Conservation (phyloP, 23 red algal genomes). For the Gracilaria domingensis region DNA sequence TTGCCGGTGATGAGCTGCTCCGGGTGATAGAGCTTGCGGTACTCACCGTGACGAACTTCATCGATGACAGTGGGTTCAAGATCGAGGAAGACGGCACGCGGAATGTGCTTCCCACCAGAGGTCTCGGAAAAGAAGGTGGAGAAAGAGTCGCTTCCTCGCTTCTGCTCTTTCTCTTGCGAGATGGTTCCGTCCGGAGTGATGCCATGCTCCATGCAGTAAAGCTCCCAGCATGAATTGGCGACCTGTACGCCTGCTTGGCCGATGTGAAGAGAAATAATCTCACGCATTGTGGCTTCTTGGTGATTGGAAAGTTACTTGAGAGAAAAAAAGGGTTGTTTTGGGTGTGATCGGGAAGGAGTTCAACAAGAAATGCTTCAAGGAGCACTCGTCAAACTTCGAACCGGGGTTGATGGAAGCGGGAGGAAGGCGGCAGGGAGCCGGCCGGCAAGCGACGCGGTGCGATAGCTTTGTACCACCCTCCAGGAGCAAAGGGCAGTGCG, state of each 20-base stretch:
- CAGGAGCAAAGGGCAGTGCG: neutral
- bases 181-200: conserved; percentile 86
- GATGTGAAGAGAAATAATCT: conserved; percentile 99
- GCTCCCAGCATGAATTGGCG: conserved; percentile 99
- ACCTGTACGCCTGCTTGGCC: conserved; percentile 98
- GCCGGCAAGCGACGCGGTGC: neutral
- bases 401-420: neutral
- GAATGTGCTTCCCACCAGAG: conserved; percentile 85
- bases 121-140: conserved; percentile 98
- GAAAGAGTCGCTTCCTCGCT: conserved; percentile 78
- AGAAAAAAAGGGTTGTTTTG: neutral
- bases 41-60: conserved; percentile 94
- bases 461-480: neutral
- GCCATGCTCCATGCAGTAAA: conserved; percentile 98
- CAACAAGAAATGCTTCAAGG: conserved; percentile 73
- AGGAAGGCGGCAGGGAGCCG: neutral
- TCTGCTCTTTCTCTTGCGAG: conserved; percentile 48
- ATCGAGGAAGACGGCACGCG: conserved; percentile 96
- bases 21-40: conserved; percentile 91
- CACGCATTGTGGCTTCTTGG: conserved; percentile 80
- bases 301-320: neutral
- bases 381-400: conserved; percentile 68
- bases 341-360: conserved; percentile 32
- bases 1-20: conserved; percentile 96
- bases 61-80: conserved; percentile 99